Evolutionary conservation across 106 monocot genomes (phyloP), one percentile per base, ranked within the genome.

Genomic region (Cymbidium sinense): DNA sequence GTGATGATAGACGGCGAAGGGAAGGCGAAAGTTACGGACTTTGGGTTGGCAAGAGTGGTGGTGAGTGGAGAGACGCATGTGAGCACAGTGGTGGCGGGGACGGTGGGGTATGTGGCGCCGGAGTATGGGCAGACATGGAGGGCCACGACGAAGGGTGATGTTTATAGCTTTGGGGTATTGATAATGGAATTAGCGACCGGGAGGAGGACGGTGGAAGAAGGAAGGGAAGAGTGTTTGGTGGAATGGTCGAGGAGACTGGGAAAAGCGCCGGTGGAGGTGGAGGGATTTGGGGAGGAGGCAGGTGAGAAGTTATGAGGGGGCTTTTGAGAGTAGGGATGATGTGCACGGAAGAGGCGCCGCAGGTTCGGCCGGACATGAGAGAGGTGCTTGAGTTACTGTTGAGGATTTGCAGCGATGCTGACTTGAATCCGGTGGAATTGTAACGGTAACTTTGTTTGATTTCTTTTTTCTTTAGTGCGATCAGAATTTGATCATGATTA

Each of bases 61-160:
- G 74, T 77, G 15, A 73, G 80, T 0, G 92, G 84, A 25, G 83
- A 88, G 51, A 95, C 77, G 27, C 92, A 92, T 50, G 92, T 92
- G 27, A 95, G 89, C 80, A 95, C 95, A 30, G 73, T 88, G 78
- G 85, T 92, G 55, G 95, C 95, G 0, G 95, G 95, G 34, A 95
- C 95, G 23, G 90, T 92, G 29, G 95, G 95, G 19, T 95, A 95
- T 74, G 95, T 95, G 61, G 95, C 95, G 17, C 95, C 95, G 25
- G 95, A 95, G 74, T 92, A 95, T 70, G 85, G 81, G 4, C 83
- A 85, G 15, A 90, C 85, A 69, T 89, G 95, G 83, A 81, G 77
- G 64, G 95, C 89, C 2, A 92, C 92, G 28, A 88, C 92, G 21
- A 86, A 83, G 70, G 95, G 90, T 23, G 95, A 95, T 79, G 95